These are phyloP conservation scores for Kuraishia cidri DNA, from an alignment of 805 yeast genomes.

Conservation along the genomic window DNA sequence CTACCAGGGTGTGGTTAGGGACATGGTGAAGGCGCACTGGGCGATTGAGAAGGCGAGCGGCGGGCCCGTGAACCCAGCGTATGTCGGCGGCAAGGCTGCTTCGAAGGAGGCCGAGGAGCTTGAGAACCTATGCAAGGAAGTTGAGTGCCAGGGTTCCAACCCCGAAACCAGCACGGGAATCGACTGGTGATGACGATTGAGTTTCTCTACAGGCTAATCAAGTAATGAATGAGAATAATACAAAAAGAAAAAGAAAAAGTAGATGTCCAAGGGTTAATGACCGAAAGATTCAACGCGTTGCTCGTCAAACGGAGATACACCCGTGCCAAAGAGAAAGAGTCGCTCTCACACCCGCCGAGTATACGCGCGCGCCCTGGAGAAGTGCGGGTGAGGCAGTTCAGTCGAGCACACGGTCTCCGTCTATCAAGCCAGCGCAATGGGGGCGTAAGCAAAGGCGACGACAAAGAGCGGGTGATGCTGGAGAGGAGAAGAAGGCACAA, in stretches of 20 bases:
- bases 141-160: conserved; percentile 40
- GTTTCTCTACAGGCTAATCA: background rate
- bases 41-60: conserved; percentile 36
- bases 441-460: too few species aligned
- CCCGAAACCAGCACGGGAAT: background rate
- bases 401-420: background rate
- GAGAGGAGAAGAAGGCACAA: too few species aligned
- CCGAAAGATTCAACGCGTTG: conserved; percentile 35
- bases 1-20: conserved; percentile 45
- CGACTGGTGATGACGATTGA: background rate
- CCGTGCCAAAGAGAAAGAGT: too few species aligned
- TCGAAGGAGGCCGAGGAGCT: conserved; percentile 37
- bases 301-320: conserved; percentile 49
- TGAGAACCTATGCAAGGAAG: conserved; percentile 36
- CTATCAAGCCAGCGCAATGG: too few species aligned
- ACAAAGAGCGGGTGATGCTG: too few species aligned
- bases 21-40: conserved; percentile 49
- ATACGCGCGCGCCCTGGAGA: too few species aligned
- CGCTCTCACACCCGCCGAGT: conserved; percentile 3
- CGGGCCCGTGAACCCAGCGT: conserved; percentile 41
- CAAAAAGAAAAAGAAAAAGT: background rate
- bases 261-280: conserved; percentile 37
- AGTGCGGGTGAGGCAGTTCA: too few species aligned
- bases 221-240: background rate
- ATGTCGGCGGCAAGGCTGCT: conserved; percentile 26